A percentile compares a stretch with the other conserved stretches of the same genome.
phyloP scores from a whole-genome alignment of 129 eudicot genomes.

The Flaveria linearis region DNA sequence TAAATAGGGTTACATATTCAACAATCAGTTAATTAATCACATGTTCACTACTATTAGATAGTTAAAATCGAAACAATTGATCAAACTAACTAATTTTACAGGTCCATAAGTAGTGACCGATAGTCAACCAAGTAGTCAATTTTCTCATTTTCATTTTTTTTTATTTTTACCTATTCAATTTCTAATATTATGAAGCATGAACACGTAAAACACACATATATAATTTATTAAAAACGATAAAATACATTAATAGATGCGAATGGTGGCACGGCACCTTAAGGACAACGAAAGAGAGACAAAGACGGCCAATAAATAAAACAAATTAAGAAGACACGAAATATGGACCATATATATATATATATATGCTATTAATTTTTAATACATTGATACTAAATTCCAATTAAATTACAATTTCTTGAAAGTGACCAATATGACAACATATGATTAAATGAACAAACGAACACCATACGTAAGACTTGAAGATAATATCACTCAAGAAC shows the following conservation, averaged over 20 bases:
- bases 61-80: too few relatives aligned
- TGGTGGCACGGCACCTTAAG: conserved; percentile 1
- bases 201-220: neutral
- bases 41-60: too few relatives aligned
- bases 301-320: conserved; percentile 36
- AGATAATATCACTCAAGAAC: conserved; percentile 18
- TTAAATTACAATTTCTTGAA: conserved; percentile 24
- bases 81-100: too few relatives aligned
- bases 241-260: conserved; percentile 22
- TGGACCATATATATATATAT: too few relatives aligned
- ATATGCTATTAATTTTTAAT: neutral
- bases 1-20: neutral
- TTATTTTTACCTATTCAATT: too few relatives aligned
- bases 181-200: neutral
- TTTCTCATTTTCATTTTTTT: too few relatives aligned
- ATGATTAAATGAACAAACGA: conserved; percentile 19
- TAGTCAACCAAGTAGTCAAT: too few relatives aligned
- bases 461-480: conserved; percentile 18
- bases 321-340: neutral
- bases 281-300: conserved; percentile 34
- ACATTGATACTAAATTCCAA: neutral
- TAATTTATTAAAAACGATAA: conserved; percentile 21
- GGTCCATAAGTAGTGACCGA: too few relatives aligned
- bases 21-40: too few relatives aligned
- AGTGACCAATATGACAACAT: conserved; percentile 24